These are phyloP conservation scores for Globisporangium abappressorium DNA, from an alignment of 352 stramenopile species.

Conservation along the genomic window DNA sequence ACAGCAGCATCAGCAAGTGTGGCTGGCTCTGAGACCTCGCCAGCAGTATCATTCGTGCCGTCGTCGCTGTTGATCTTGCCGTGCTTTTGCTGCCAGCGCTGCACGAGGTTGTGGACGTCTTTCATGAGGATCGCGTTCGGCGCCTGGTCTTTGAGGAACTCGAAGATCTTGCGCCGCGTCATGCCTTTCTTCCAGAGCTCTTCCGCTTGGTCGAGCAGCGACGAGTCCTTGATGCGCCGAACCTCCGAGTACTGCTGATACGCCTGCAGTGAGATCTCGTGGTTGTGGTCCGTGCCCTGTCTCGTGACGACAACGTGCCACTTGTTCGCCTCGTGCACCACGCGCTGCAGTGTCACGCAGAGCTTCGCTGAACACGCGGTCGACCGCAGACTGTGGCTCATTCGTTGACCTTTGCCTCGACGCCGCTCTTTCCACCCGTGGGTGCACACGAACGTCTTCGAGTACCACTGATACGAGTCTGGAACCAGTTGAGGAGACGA, in stretches of 20 bases:
- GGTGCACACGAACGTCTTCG: constrained; percentile 78
- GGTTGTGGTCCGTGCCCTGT: constrained; percentile 69
- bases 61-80: constrained; percentile 1
- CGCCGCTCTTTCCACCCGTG: constrained; percentile 75
- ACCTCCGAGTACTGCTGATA: constrained; percentile 75
- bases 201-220: constrained; percentile 52
- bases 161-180: constrained; percentile 61
- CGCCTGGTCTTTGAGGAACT: constrained; percentile 67
- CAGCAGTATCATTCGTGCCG: neutral
- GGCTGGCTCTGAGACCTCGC: neutral
- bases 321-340: constrained; percentile 20
- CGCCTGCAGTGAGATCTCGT: constrained; percentile 50
- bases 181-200: constrained; percentile 55
- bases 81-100: constrained; percentile 55
- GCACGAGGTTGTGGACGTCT: constrained; percentile 77
- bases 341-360: constrained; percentile 64
- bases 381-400: constrained; percentile 66
- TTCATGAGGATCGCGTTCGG: constrained; percentile 67
- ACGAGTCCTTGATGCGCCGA: constrained; percentile 58
- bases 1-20: neutral
- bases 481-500: constrained; percentile 36
- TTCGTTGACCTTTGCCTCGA: constrained; percentile 60
- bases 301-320: constrained; percentile 77
- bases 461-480: constrained; percentile 67
- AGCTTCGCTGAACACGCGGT: constrained; percentile 66